phyloP scores from a whole-genome alignment of 129 eudicot genomes.

The Arctium lappa region DNA sequence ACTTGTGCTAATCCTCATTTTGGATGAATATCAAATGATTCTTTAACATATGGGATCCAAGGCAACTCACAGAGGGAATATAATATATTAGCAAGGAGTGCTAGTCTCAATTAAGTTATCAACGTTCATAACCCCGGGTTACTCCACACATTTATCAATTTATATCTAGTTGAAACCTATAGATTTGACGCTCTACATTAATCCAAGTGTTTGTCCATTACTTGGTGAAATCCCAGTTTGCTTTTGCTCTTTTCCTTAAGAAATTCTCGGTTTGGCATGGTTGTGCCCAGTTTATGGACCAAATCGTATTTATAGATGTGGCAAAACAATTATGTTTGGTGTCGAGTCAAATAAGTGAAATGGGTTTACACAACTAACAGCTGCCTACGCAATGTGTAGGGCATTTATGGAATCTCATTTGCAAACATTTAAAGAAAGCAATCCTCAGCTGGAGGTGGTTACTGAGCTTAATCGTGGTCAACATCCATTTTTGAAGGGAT shows the following conservation, averaged over 20 bases:
- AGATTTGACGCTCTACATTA: neutral
- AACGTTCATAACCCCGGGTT: neutral
- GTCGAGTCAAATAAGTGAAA: neutral
- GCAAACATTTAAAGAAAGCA: slow-evolving; percentile 66
- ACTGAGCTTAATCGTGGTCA: slow-evolving; percentile 88
- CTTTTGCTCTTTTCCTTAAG: neutral
- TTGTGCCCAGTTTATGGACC: neutral
- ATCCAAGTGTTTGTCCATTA: neutral
- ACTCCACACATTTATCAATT: neutral
- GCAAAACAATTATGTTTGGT: neutral
- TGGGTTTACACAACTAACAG: slow-evolving; percentile 6
- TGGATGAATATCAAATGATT: neutral
- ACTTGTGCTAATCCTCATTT: neutral
- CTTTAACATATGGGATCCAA: neutral
- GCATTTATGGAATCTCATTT: slow-evolving; percentile 77
- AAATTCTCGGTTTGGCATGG: neutral
- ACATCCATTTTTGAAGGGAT: slow-evolving; percentile 85
- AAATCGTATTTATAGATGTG: neutral
- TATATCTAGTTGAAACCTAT: neutral
- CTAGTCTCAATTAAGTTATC: neutral
- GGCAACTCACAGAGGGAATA: neutral
- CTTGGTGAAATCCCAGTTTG: neutral
- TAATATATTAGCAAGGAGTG: neutral
- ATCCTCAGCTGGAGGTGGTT: slow-evolving; percentile 91
- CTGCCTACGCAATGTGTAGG: slow-evolving; percentile 40